A percentile compares a stretch with the other conserved stretches of the same genome.
Evolutionary conservation across 352 stramenopile genomes (phyloP).

Genomic region (Pythium dissimile): DNA sequence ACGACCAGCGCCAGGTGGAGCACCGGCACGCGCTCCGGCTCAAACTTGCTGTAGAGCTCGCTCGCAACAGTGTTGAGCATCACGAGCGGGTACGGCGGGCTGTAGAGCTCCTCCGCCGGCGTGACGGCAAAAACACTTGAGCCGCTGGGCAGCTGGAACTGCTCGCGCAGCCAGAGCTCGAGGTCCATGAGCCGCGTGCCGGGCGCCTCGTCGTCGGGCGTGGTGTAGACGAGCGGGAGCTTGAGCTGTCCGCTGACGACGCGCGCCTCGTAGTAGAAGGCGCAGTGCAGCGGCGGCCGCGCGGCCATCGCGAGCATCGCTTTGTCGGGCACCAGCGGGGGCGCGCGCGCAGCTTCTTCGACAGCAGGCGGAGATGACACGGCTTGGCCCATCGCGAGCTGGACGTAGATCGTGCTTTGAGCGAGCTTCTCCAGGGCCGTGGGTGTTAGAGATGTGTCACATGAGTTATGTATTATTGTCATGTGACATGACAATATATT

Average conservation of each 20-base stretch:
- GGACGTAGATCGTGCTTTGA: no score
- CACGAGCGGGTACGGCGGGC: constrained; percentile 67
- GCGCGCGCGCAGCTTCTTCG: neutral
- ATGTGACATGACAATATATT: constrained; percentile 8
- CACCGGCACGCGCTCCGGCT: constrained; percentile 41
- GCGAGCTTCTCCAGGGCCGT: no score
- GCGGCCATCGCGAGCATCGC: constrained; percentile 26
- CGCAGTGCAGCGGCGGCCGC: constrained; percentile 56
- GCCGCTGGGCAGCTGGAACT: constrained; percentile 48
- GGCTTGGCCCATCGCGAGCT: constrained; percentile 14
- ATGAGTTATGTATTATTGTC: no score
- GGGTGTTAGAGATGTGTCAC: no score
- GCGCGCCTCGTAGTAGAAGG: constrained; percentile 66
- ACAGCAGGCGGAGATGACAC: constrained; percentile 3
- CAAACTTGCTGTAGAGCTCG: constrained; percentile 38
- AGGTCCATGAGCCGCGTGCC: constrained; percentile 71
- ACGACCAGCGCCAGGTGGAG: constrained; percentile 69
- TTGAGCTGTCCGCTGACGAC: constrained; percentile 45
- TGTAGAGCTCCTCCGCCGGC: constrained; percentile 75
- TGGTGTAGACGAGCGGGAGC: constrained; percentile 68
- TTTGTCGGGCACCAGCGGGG: neutral
- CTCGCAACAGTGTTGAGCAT: constrained; percentile 75
- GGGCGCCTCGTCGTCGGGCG: constrained; percentile 16
- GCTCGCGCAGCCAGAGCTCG: constrained; percentile 63
- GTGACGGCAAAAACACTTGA: constrained; percentile 74